phyloP scores from a whole-genome alignment of 106 monocot species.

The Phalaenopsis aphrodite region DNA sequence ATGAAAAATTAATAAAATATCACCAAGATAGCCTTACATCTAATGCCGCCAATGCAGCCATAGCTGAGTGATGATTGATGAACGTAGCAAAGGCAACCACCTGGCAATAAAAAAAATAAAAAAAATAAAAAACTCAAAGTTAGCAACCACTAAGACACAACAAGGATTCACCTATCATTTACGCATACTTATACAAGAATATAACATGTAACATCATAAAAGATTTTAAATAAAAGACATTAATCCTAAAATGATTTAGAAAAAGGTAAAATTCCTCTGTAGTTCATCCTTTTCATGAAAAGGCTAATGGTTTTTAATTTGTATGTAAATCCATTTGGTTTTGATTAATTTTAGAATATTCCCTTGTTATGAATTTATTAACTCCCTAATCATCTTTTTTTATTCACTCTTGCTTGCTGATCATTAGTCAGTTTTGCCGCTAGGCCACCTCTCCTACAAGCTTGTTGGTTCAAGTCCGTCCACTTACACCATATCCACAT shows the following conservation, averaged over 20 bases:
- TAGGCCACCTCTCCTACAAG: neutral
- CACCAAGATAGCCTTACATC: constrained; percentile 43
- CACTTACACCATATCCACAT: neutral
- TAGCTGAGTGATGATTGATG: constrained; percentile 58
- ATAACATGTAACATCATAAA: neutral
- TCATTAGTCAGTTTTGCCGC: neutral
- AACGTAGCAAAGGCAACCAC: constrained; percentile 85
- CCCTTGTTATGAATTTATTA: neutral
- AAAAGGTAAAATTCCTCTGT: neutral
- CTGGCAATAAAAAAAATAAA: constrained; percentile 12
- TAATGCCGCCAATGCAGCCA: constrained; percentile 54
- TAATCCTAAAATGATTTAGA: neutral
- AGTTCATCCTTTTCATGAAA: no score
- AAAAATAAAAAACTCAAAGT: neutral
- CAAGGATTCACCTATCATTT: neutral
- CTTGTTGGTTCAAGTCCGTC: neutral
- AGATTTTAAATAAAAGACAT: neutral
- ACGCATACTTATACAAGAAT: neutral
- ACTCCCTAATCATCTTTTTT: neutral
- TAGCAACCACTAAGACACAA: neutral
- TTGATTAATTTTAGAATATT: no score
- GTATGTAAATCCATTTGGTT: no score
- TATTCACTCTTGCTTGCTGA: neutral
- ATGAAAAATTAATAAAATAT: neutral
- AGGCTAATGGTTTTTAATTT: no score